Base-by-base conservation (phyloP, 352 stramenopile genomes). In the Phytophthora capsici region DNA sequence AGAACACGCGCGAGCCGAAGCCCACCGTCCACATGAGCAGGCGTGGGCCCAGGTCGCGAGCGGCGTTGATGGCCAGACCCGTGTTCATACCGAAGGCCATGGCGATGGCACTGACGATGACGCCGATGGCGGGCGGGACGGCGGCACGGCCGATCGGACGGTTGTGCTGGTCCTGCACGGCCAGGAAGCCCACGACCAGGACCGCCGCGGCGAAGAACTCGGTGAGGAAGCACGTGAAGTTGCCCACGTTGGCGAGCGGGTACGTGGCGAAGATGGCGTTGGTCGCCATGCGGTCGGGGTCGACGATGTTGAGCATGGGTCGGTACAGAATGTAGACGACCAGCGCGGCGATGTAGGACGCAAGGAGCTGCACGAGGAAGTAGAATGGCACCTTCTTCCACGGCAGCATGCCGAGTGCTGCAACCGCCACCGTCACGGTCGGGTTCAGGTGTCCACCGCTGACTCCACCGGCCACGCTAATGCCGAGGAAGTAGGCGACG, bases 21-120 rank as follows among this genome's bases (percentile, higher is more conserved):
- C 83, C 83, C 48, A 78, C 78, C n/a, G 84, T 62, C 7, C 67
- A 64, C 25, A 84, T 90, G 69, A 90, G 86, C 9, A 91, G 9
- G 13, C 80, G 83, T 20, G 80, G 83, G 6, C 76, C 72, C 50
- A 93, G 87, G 59, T 93, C 84, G 43, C 84, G 82, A 17, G 82
- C 82, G 8, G 78, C 82, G 59, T 93, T 93, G 52, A 88, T 66
- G 12, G 84, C 81, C 44, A 91, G 90, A 12, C 84, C 84, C 38
- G 84, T 93, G 78, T 93, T 91, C 77, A 89, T 90, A 17, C 75
- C 84, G 44, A 93, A 93, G 4, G 76, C 89, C 38, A 92, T 79
- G 10, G 84, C 84, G 50, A 92, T 92, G 25, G 81, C 80, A 14
- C 77, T 80, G 34, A 91, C 73, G n/a, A 91, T 75, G 40, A 93